These are phyloP conservation scores for Infundibulicybe gibba DNA, from an alignment of 768 basidiomycete genomes.

Conservation along the genomic window DNA sequence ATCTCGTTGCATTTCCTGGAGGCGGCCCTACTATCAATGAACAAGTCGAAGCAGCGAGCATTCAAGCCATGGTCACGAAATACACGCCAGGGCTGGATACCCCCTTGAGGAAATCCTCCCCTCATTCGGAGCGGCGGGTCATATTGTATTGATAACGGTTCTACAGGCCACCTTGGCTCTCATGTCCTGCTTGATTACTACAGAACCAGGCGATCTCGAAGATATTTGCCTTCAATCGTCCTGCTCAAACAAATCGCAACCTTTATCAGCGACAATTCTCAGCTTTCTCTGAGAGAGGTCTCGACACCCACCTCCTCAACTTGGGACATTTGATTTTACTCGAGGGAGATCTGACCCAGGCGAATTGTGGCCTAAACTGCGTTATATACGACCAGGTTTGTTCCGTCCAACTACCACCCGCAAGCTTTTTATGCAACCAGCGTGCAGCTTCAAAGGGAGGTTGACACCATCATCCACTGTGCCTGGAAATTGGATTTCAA, in stretches of 20 bases:
- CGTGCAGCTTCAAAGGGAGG: background rate
- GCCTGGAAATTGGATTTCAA: constrained; percentile 23
- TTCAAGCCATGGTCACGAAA: constrained; percentile 1
- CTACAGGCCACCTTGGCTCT: constrained; percentile 21
- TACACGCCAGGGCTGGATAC: background rate
- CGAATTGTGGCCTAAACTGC: background rate
- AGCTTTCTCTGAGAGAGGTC: background rate
- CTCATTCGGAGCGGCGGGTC: background rate
- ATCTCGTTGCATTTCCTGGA: background rate
- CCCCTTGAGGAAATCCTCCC: too few relatives aligned
- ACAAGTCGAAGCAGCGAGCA: background rate
- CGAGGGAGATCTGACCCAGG: background rate
- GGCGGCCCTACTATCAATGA: background rate
- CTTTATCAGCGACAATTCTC: background rate
- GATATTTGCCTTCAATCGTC: constrained; percentile 33
- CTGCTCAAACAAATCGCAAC: background rate
- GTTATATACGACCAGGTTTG: background rate
- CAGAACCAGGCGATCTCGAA: constrained; percentile 28
- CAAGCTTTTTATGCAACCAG: too few relatives aligned
- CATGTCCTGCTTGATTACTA: constrained; percentile 20
- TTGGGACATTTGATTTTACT: background rate
- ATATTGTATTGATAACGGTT: constrained; percentile 18
- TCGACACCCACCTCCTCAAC: background rate
- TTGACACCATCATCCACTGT: background rate
- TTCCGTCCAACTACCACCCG: too few relatives aligned